A percentile compares a stretch with the other conserved stretches of the same genome.
phyloP scores from a whole-genome alignment of 2,329 filamentous ascomycete species.

The Lizonia empirigonia region DNA sequence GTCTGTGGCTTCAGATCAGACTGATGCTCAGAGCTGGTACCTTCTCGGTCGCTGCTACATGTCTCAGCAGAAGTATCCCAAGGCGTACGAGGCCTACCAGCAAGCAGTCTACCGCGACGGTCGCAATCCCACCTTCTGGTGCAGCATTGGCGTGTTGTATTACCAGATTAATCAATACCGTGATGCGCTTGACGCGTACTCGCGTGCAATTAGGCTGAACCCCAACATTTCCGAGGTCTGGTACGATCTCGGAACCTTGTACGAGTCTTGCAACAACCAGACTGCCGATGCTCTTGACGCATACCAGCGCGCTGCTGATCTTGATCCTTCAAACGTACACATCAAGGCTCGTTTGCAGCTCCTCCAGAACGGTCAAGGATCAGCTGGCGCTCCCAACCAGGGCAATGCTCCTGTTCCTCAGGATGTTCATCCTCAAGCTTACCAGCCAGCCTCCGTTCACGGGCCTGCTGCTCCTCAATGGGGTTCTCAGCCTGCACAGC shows the following conservation, averaged over 20 bases:
- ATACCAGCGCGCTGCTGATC: constrained; percentile 90
- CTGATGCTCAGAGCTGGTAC: constrained; percentile 98
- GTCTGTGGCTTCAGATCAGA: constrained; percentile 91
- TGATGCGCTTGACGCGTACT: constrained; percentile 96
- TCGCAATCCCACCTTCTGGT: constrained; percentile 98
- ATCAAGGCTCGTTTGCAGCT: constrained; percentile 95
- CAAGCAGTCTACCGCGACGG: constrained; percentile 98
- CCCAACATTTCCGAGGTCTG: constrained; percentile 99
- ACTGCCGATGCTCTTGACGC: constrained; percentile 95
- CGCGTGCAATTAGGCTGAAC: constrained; percentile 92
- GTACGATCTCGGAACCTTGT: constrained; percentile 97
- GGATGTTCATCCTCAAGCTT: constrained; percentile 94
- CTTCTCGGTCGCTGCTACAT: constrained; percentile 97
- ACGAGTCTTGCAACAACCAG: constrained; percentile 99
- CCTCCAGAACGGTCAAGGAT: constrained; percentile 77
- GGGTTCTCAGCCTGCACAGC: constrained; percentile 74
- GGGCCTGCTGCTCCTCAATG: constrained; percentile 87
- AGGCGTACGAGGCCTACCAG: constrained; percentile 97
- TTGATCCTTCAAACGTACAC: constrained; percentile 90
- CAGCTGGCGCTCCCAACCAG: constrained; percentile 71
- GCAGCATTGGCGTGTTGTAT: constrained; percentile 97
- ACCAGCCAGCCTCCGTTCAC: constrained; percentile 80
- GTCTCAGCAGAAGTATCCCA: constrained; percentile 98
- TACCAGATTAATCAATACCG: constrained; percentile 99
- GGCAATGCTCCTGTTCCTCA: constrained; percentile 85